A percentile compares a stretch with the other conserved stretches of the same genome.
Evolutionary conservation across 2,329 filamentous ascomycete species (phyloP).

Genomic region (Ciborinia camelliae): DNA sequence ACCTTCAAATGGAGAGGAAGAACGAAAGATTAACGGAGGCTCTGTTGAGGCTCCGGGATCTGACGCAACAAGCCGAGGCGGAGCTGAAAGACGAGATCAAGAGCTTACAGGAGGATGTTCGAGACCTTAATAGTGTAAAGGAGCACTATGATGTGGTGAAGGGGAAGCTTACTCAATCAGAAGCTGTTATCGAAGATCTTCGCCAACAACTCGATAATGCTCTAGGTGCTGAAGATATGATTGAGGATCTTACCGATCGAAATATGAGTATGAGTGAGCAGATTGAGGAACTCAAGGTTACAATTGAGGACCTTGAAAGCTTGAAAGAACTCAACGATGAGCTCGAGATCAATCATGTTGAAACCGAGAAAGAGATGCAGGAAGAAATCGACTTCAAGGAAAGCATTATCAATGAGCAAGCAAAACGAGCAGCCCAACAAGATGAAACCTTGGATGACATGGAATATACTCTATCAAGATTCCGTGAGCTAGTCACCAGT

Average conservation of each 20-base stretch:
- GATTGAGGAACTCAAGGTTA: constrained; percentile 75
- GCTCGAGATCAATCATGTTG: constrained; percentile 86
- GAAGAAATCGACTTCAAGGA: constrained; percentile 91
- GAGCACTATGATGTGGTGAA: constrained; percentile 67
- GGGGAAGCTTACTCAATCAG: constrained; percentile 68
- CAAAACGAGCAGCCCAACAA: constrained; percentile 68
- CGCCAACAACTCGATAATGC: constrained; percentile 88
- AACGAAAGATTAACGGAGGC: constrained; percentile 87
- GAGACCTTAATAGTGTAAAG: constrained; percentile 63
- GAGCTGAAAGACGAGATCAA: constrained; percentile 74
- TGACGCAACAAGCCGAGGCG: constrained; percentile 79
- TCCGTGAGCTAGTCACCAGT: constrained; percentile 82
- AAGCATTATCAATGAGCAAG: constrained; percentile 76
- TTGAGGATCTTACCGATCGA: constrained; percentile 84
- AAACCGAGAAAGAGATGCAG: constrained; percentile 91
- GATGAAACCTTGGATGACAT: constrained; percentile 80
- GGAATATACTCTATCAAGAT: constrained; percentile 84
- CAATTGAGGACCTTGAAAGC: constrained; percentile 83
- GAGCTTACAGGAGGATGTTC: constrained; percentile 67
- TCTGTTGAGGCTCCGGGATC: constrained; percentile 76
- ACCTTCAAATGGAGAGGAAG: constrained; percentile 85
- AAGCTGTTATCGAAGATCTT: constrained; percentile 78
- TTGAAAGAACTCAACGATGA: constrained; percentile 93
- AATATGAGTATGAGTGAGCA: constrained; percentile 81
- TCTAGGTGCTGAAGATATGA: constrained; percentile 85